These are phyloP conservation scores for Trichothecium sympodiale DNA, from an alignment of 2,329 filamentous ascomycete species.

Conservation along the genomic window DNA sequence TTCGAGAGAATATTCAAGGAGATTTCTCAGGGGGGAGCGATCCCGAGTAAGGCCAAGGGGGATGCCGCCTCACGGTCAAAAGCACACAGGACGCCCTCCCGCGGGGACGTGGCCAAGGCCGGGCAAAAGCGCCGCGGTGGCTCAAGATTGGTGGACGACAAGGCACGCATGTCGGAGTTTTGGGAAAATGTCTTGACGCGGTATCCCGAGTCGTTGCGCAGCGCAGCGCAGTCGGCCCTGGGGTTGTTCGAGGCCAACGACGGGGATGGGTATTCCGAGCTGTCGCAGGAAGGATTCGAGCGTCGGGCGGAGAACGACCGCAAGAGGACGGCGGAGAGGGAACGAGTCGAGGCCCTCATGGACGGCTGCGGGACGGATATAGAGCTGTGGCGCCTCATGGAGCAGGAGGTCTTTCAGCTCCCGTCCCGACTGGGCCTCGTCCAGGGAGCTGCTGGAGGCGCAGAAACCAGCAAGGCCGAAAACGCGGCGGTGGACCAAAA, in stretches of 20 bases:
- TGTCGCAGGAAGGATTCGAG: slow-evolving; percentile 18
- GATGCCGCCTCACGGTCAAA: slow-evolving; percentile 2
- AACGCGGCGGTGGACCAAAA: slow-evolving; percentile 15
- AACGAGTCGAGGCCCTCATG: slow-evolving; percentile 43
- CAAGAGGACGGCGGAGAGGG: slow-evolving; percentile 32
- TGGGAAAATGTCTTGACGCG: slow-evolving; percentile 23
- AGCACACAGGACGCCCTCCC: slow-evolving; percentile 2
- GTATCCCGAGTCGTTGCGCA: slow-evolving; percentile 27
- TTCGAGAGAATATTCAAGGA: slow-evolving; percentile 46
- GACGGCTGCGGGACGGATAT: slow-evolving; percentile 44
- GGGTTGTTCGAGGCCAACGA: slow-evolving; percentile 24
- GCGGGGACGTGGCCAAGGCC: not conserved
- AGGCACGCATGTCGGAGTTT: slow-evolving; percentile 18
- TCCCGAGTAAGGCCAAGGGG: slow-evolving; percentile 15
- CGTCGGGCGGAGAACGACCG: slow-evolving; percentile 26
- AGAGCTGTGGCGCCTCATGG: slow-evolving; percentile 56
- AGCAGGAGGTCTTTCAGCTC: slow-evolving; percentile 54
- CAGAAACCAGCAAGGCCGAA: not conserved
- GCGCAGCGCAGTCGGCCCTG: slow-evolving; percentile 26
- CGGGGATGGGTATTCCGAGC: slow-evolving; percentile 13
- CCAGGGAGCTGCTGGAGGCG: slow-evolving; percentile 9
- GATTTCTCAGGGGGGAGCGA: slow-evolving; percentile 21
- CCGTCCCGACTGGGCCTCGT: slow-evolving; percentile 44
- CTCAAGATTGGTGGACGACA: slow-evolving; percentile 14
- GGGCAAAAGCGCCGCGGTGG: not conserved